These are phyloP conservation scores for Emmonsiellopsis sp. DNA, from an alignment of 2,329 filamentous ascomycete species.

Conservation along the genomic window DNA sequence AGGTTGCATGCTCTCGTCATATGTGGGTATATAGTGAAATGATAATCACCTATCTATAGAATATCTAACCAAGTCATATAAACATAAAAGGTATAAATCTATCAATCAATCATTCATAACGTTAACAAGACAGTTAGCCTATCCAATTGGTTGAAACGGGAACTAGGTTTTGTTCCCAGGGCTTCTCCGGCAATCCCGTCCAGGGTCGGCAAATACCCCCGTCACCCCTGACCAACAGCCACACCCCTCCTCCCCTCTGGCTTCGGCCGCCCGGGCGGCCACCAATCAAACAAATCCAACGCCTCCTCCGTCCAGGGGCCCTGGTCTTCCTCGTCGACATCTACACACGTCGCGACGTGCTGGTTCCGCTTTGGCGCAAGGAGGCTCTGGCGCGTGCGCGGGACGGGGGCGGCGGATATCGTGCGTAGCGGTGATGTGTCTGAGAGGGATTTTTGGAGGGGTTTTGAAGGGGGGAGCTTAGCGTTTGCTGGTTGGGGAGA, in stretches of 20 bases:
- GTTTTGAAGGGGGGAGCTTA: conserved; percentile 4
- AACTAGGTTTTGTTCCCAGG: no score
- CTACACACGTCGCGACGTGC: conserved; percentile 2
- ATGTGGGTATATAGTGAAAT: no score
- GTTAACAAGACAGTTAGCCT: no score
- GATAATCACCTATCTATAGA: no score
- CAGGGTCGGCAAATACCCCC: no score
- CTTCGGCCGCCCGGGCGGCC: conserved; percentile 30
- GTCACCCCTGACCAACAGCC: not conserved
- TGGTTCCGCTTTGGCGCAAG: conserved; percentile 1
- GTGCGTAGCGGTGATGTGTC: conserved; percentile 23
- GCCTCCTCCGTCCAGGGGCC: conserved; percentile 35
- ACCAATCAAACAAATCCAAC: conserved; percentile 34
- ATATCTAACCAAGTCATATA: no score
- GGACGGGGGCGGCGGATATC: not conserved
- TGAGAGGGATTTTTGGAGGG: conserved; percentile 25
- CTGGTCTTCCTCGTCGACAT: conserved; percentile 18
- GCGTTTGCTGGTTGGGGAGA: not conserved
- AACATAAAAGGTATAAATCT: no score
- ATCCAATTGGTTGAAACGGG: no score
- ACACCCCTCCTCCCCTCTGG: conserved; percentile 11
- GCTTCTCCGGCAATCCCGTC: no score
- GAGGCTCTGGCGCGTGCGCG: conserved; percentile 1
- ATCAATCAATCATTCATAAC: no score
- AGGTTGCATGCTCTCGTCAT: no score